phyloP scores from a whole-genome alignment of 345 rosid genomes.

The Brassica carinata region DNA sequence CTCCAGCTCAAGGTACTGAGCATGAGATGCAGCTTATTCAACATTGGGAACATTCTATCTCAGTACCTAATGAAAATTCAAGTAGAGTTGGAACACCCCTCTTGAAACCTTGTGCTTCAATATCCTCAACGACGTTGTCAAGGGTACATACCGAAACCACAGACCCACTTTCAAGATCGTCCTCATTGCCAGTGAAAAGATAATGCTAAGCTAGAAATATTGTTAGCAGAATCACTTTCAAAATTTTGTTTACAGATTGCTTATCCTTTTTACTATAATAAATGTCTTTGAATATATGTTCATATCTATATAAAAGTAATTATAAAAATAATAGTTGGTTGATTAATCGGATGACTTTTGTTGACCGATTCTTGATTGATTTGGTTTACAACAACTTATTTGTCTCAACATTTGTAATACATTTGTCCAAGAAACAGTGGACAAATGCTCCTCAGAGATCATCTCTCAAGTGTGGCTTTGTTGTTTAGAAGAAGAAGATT shows the following conservation, averaged over 20 bases:
- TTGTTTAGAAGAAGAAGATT: constrained; percentile 38
- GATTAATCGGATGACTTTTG: background rate
- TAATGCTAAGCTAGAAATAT: constrained; percentile 5
- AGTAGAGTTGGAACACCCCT: constrained; percentile 60
- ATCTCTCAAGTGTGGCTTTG: background rate
- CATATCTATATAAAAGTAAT: background rate
- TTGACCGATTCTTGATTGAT: background rate
- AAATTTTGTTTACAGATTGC: too few relatives aligned
- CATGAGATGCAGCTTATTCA: constrained; percentile 55
- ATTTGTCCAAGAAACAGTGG: too few relatives aligned
- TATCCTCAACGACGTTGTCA: constrained; percentile 41
- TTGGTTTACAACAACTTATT: background rate
- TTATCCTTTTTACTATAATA: too few relatives aligned
- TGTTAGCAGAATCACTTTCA: too few relatives aligned
- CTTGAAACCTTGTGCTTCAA: constrained; percentile 62
- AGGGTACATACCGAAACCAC: constrained; percentile 34
- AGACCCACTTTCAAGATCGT: constrained; percentile 44
- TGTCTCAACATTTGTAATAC: background rate
- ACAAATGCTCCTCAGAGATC: background rate
- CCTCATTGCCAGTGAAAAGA: constrained; percentile 64
- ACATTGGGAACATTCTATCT: constrained; percentile 22
- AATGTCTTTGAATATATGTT: background rate
- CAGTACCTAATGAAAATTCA: constrained; percentile 53
- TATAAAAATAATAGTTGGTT: background rate
- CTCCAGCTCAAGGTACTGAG: constrained; percentile 33